These are phyloP conservation scores for Pestalotiopsis sp. DNA, from an alignment of 2,329 filamentous ascomycete species.

Conservation along the genomic window DNA sequence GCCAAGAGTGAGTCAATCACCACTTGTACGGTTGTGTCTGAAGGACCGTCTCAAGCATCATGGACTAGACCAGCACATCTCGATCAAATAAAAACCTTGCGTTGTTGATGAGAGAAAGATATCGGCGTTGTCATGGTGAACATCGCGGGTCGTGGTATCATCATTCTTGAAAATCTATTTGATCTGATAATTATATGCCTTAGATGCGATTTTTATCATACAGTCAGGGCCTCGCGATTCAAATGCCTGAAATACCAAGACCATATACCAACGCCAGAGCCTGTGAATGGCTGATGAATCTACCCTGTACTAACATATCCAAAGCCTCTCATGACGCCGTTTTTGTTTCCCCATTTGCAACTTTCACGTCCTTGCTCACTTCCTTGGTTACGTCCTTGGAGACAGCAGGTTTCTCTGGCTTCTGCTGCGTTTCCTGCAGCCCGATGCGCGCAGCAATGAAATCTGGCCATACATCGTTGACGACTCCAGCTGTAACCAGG, in stretches of 20 bases:
- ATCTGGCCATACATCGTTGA: conserved; percentile 14
- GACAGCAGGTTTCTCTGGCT: neutral
- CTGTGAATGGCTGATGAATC: neutral
- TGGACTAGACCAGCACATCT: neutral
- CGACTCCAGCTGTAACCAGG: conserved; percentile 5
- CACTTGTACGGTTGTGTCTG: neutral
- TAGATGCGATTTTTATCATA: neutral
- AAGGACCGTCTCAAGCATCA: neutral
- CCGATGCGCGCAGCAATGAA: neutral
- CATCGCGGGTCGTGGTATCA: neutral
- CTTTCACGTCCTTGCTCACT: neutral
- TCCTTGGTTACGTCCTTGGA: neutral
- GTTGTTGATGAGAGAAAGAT: neutral
- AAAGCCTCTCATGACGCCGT: neutral
- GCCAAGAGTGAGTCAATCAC: neutral
- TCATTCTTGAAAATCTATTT: neutral
- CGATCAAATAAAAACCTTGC: neutral
- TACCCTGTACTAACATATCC: neutral
- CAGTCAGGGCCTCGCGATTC: neutral
- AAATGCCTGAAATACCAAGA: neutral
- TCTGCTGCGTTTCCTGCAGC: neutral
- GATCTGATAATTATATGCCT: neutral
- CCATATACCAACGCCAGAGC: conserved; percentile 4
- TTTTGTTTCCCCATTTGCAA: neutral
- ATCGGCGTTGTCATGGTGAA: neutral